These are phyloP conservation scores for Cucurbita ficifolia DNA, from an alignment of 306 rosid genomes.

Conservation along the genomic window DNA sequence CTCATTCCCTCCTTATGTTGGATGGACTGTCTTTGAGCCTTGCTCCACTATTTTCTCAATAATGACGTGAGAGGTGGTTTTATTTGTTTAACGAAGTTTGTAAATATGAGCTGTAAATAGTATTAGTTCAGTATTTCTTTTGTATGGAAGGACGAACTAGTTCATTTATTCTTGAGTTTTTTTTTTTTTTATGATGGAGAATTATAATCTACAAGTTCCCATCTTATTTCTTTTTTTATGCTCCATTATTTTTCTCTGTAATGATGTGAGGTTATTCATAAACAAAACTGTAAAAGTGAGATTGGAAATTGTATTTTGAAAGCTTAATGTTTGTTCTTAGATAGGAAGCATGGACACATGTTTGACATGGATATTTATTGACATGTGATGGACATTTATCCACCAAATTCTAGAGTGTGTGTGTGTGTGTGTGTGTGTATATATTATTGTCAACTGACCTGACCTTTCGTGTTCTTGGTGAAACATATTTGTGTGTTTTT, in stretches of 20 bases:
- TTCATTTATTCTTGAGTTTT: not conserved
- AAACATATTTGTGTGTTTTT: not conserved
- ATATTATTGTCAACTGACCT: not conserved
- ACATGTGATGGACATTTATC: not conserved
- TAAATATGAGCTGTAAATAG: not conserved
- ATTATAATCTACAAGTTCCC: not conserved
- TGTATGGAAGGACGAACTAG: not conserved
- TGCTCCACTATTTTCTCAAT: not conserved
- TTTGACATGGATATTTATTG: not conserved
- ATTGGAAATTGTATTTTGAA: not conserved
- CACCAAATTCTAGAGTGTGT: not conserved
- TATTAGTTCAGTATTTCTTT: not conserved
- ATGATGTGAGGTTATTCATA: not conserved
- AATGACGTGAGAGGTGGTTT: not conserved
- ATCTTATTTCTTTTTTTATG: not conserved
- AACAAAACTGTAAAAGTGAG: not conserved
- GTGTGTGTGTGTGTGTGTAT: not conserved
- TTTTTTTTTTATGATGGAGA: not conserved
- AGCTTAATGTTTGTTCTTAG: not conserved
- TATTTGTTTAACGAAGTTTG: not conserved
- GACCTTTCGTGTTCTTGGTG: not conserved
- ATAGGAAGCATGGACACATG: not conserved
- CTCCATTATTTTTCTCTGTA: not conserved
- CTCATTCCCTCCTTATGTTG: not conserved
- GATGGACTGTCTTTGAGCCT: not conserved